These are phyloP conservation scores for Xylaria intraflava DNA, from an alignment of 495 filamentous ascomycete genomes.

Conservation along the genomic window DNA sequence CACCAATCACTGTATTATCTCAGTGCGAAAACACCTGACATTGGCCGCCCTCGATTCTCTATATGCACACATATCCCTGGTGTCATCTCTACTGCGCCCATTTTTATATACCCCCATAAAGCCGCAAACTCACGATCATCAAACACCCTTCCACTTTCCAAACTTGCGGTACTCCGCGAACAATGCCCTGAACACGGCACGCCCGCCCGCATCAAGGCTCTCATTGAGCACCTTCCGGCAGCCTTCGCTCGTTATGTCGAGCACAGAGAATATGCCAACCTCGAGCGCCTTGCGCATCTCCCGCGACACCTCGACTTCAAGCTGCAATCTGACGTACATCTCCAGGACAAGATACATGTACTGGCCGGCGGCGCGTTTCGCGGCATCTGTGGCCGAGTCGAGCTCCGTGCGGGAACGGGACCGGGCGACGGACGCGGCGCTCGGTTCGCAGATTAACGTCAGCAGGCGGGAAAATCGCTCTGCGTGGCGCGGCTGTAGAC, in stretches of 20 bases:
- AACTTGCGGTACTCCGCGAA: conserved; percentile 63
- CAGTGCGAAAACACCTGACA: neutral
- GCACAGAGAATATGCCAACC: conserved; percentile 62
- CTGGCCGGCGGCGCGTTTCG: conserved; percentile 66
- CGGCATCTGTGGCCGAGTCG: conserved; percentile 69
- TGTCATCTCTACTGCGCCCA: neutral
- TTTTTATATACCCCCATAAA: conserved; percentile 3
- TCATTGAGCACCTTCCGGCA: conserved; percentile 60
- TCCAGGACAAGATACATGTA: conserved; percentile 67
- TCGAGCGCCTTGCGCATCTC: conserved; percentile 63
- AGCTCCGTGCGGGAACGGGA: conserved; percentile 42
- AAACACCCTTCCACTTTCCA: conserved; percentile 62
- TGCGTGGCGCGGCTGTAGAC: conserved; percentile 45
- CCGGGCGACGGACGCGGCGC: conserved; percentile 61
- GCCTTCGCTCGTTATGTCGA: conserved; percentile 62
- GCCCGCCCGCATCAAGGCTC: conserved; percentile 57
- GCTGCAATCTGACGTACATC: conserved; percentile 61
- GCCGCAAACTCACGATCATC: neutral
- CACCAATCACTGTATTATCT: neutral
- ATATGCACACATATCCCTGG: neutral
- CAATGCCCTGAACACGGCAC: conserved; percentile 65
- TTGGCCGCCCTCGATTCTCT: neutral
- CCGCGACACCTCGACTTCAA: conserved; percentile 40
- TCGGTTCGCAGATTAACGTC: conserved; percentile 72
- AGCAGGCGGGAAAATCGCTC: conserved; percentile 63